Evolutionary conservation across 257 asterid species (phyloP).

Genomic region (Ballota nigra): DNA sequence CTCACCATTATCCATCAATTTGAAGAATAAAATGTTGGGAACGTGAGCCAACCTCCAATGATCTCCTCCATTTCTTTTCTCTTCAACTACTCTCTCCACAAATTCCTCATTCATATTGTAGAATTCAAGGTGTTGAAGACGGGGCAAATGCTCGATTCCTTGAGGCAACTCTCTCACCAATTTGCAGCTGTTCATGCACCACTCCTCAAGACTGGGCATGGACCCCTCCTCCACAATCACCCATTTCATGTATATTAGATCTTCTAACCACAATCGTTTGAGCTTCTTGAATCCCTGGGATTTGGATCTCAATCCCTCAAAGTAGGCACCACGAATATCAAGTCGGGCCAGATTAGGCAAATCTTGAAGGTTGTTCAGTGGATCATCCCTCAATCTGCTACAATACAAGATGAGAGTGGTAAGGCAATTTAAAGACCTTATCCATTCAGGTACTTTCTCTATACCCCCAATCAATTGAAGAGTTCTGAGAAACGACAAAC

Average conservation of each 20-base stretch:
- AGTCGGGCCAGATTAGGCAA: neutral
- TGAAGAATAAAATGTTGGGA: neutral
- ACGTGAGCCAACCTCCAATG: neutral
- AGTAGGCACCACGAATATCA: neutral
- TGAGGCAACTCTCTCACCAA: neutral
- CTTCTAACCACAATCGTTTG: neutral
- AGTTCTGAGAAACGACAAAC: neutral
- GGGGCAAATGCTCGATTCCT: neutral
- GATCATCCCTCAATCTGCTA: neutral
- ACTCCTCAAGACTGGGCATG: neutral
- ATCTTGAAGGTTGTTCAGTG: neutral
- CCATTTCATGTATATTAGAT: neutral
- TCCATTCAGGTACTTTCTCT: conserved; percentile 24
- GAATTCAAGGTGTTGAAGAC: neutral
- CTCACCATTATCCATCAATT: neutral
- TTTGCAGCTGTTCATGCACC: neutral
- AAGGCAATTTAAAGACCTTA: neutral
- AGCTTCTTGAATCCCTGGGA: neutral
- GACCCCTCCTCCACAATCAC: neutral
- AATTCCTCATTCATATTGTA: neutral
- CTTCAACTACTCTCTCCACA: neutral
- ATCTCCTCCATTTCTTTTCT: neutral
- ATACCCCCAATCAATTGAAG: neutral
- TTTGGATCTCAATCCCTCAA: neutral
- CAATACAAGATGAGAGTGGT: neutral